Evolutionary conservation across 306 rosid species (phyloP), one percentile per base, ranked within the genome.

Genomic region (Corylus americana): DNA sequence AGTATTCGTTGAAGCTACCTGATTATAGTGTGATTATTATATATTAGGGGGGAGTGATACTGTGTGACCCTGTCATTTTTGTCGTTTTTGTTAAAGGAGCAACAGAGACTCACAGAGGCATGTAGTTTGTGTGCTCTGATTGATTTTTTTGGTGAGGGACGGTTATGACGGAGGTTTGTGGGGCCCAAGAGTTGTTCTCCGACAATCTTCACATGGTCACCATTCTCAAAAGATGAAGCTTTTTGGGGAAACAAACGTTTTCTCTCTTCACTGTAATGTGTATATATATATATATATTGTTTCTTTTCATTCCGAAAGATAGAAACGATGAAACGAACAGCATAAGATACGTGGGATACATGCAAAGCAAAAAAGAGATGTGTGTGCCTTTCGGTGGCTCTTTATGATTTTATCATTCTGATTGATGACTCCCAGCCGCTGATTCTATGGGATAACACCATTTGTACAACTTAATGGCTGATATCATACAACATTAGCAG

Each of bases 191-290:
- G 42, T 1, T 42, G 66, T 76, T 81, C 55, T 71, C 79, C 49
- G 79, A 83, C 80, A 76, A 11, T 18, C 55, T 79, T 79, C 87
- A 83, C 88, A 71, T 80, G 82, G 82, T 70, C 72, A 45, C 70
- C 88, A 70, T 76, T 77, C 77, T 84, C 79, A 67, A 7, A n/a
- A 77, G 80, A 66, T 70, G 58, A 18, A 54, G 63, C 70, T 31
- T 1, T 55, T 35, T 20, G 6, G 9, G n/a, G n/a, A 20, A 27
- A 37, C 25, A 17, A 11, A 27, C 10, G 55, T 47, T 7, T 14
- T 45, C 63, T 73, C 22, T 48, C 16, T 77, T 72, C 11, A 13
- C 4, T 27, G 25, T 53, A 25, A 45, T 54, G 44, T 22, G 25
- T 10, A 2, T 4, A 48, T 68, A 64, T 4, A 48, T 68, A 64